phyloP scores from a whole-genome alignment of 2,329 filamentous ascomycete genomes.

The Talaromyces piceae region DNA sequence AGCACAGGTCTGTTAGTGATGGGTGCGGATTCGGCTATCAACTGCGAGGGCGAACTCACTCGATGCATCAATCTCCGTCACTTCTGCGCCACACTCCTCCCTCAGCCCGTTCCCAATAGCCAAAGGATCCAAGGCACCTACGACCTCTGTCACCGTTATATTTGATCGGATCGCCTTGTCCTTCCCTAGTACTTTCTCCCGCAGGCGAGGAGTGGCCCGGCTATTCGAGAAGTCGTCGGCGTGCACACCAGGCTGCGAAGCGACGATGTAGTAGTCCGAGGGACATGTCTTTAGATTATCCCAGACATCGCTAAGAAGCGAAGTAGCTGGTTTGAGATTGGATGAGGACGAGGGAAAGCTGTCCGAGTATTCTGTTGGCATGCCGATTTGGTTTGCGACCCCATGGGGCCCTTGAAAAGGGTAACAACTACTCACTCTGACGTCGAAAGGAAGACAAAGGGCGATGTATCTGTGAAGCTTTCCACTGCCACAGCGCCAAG shows the following conservation, averaged over 20 bases:
- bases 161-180: constrained; percentile 48
- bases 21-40: not conserved
- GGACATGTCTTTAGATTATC: constrained; percentile 57
- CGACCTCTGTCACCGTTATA: constrained; percentile 47
- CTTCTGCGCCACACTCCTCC: constrained; percentile 41
- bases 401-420: not conserved
- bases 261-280: constrained; percentile 67
- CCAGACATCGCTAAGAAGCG: constrained; percentile 36
- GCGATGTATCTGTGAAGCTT: constrained; percentile 80
- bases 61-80: constrained; percentile 37
- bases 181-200: constrained; percentile 41
- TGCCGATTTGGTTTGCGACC: constrained; percentile 8
- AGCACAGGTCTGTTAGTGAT: constrained; percentile 13
- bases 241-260: constrained; percentile 68
- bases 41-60: constrained; percentile 19
- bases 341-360: constrained; percentile 35
- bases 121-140: constrained; percentile 41
- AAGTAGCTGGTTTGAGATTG: constrained; percentile 37
- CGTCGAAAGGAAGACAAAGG: constrained; percentile 82
- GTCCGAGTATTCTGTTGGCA: constrained; percentile 18
- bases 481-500: constrained; percentile 52
- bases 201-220: constrained; percentile 48
- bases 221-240: constrained; percentile 57
- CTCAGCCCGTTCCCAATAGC: constrained; percentile 37
- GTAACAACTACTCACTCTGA: constrained; percentile 55